phyloP scores from a whole-genome alignment of 768 basidiomycete genomes.

The Arthromyces matolae region DNA sequence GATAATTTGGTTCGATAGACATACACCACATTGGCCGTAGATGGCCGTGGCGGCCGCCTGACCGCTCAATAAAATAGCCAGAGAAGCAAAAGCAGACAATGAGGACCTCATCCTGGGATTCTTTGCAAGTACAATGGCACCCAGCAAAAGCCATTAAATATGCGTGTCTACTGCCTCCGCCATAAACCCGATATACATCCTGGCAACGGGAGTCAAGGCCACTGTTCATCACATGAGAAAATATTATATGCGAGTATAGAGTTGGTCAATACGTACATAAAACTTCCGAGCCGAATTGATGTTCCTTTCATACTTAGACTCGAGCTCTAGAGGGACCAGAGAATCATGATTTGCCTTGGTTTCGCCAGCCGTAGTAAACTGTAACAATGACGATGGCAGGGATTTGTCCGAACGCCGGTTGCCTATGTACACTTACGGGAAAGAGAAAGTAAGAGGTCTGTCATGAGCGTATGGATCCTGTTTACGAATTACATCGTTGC shows the following conservation, averaged over 20 bases:
- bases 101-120: constrained; percentile 26
- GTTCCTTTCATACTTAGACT: not conserved
- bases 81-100: constrained; percentile 29
- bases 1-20: no score
- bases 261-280: not conserved
- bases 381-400: no score
- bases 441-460: no score
- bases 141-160: constrained; percentile 6
- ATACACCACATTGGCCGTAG: constrained; percentile 53
- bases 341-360: no score
- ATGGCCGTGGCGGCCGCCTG: constrained; percentile 34
- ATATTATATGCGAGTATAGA: not conserved
- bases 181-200: no score
- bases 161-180: constrained; percentile 18
- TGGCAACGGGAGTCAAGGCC: no score
- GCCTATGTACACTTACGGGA: no score
- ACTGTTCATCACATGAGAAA: constrained; percentile 18
- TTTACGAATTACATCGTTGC: no score
- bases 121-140: not conserved
- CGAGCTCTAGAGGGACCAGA: not conserved
- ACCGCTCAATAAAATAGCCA: constrained; percentile 30
- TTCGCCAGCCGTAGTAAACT: no score
- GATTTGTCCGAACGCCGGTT: constrained; percentile 14
- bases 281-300: constrained; percentile 3
- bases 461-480: no score